Evolutionary conservation across 257 asterid genomes (phyloP).

Genomic region (Solanum stenotomum): DNA sequence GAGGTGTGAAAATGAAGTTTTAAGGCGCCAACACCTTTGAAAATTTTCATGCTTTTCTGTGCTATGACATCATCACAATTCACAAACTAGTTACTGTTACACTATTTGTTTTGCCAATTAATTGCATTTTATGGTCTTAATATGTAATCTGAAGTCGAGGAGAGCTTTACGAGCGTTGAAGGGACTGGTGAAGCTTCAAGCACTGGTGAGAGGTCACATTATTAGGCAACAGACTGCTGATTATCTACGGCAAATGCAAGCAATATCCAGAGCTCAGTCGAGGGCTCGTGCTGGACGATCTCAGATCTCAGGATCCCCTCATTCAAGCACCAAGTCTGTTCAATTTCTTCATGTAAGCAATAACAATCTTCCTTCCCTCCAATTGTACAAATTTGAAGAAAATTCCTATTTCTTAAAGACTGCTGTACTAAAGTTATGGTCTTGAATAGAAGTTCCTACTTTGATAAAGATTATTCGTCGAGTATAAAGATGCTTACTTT

Average conservation of each 20-base stretch:
- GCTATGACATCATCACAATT: not conserved
- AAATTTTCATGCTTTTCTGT: constrained; percentile 8
- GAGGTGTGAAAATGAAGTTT: constrained; percentile 12
- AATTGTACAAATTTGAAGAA: not conserved
- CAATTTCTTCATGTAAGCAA: constrained; percentile 39
- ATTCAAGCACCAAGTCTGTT: constrained; percentile 39
- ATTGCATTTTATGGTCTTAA: not conserved
- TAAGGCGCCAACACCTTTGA: constrained; percentile 28
- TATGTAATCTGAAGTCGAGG: constrained; percentile 38
- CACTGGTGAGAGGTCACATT: constrained; percentile 71
- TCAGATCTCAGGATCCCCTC: constrained; percentile 43
- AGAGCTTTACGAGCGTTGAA: constrained; percentile 80
- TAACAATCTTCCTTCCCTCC: not conserved
- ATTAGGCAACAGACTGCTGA: constrained; percentile 65
- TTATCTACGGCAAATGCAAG: constrained; percentile 42
- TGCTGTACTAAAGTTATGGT: not conserved
- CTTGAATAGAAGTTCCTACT: not conserved
- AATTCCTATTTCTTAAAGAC: not conserved
- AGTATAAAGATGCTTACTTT: not conserved
- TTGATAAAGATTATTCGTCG: not conserved
- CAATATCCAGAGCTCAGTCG: constrained; percentile 51
- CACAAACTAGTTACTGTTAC: not conserved
- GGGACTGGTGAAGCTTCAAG: constrained; percentile 87
- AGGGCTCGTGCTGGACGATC: constrained; percentile 50
- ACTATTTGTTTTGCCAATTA: not conserved